phyloP scores from a whole-genome alignment of 768 basidiomycete genomes.

The Megacollybia marginata region DNA sequence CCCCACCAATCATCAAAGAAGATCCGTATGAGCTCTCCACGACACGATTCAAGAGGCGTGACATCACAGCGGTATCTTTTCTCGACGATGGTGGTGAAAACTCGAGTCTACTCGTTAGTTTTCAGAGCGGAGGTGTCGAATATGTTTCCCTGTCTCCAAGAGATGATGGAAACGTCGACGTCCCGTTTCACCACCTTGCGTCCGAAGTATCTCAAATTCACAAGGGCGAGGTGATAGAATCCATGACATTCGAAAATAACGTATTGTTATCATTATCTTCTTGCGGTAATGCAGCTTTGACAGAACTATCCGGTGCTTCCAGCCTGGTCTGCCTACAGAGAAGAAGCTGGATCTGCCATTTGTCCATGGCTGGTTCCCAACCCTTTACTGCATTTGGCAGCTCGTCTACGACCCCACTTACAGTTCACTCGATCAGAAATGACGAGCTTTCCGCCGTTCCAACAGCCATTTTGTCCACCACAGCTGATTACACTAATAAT shows the following conservation, averaged over 20 bases:
- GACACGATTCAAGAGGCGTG: conserved; percentile 26
- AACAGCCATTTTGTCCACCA: conserved; percentile 37
- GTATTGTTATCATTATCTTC: conserved; percentile 52
- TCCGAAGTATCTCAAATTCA: conserved; percentile 12
- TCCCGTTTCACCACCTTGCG: conserved; percentile 7
- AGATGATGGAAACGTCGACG: conserved; percentile 1
- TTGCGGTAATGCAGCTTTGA: conserved; percentile 39
- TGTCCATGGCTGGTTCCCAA: conserved; percentile 41
- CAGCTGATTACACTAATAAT: conserved; percentile 14
- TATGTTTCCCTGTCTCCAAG: not conserved
- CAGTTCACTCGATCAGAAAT: conserved; percentile 45
- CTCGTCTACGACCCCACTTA: conserved; percentile 51
- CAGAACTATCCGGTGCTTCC: conserved; percentile 16
- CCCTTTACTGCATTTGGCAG: conserved; percentile 67
- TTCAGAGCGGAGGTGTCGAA: conserved; percentile 44
- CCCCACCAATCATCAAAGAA: conserved; percentile 42
- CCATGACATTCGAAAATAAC: conserved; percentile 38
- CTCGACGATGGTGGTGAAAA: conserved; percentile 36
- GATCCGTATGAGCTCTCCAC: conserved; percentile 31
- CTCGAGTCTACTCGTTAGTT: conserved; percentile 45
- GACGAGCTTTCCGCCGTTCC: conserved; percentile 40
- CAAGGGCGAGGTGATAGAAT: conserved; percentile 45
- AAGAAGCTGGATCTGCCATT: conserved; percentile 59
- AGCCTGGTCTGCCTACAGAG: conserved; percentile 33
- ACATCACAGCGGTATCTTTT: conserved; percentile 52